Evolutionary conservation across 2,329 filamentous ascomycete species (phyloP), one percentile per base, ranked within the genome.

Genomic region (Colletotrichum eremochloae): DNA sequence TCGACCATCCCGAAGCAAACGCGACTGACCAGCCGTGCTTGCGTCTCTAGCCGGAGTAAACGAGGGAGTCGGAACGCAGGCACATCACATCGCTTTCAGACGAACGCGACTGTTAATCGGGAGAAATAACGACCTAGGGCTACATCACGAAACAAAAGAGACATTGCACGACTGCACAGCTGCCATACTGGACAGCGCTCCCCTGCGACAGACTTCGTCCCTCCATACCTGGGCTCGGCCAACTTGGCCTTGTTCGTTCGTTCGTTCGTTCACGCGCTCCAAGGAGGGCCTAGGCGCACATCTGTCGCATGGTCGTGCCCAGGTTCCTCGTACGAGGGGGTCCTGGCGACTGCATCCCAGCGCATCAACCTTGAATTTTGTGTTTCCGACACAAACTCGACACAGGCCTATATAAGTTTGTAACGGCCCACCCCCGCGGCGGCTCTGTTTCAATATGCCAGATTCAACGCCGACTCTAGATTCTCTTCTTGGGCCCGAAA

Each of bases 331-430:
- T 57, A 61, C 60, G 70, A 61, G 66, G 70, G 48, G 70, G 70
- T 61, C 70, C 70, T 62, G 67, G 70, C 70, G 70, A 5, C 60
- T 15, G 66, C 70, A 69, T 64, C 69, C 69, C 66, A 69, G 69
- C 69, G 58, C 69, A 70, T 70, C 70, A 56, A 65, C 66, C 55
- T 72, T 72, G 64, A 48, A 29, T 65, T 61, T 64, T 55, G 12
- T 42, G 29, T n/a, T 48, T 72, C 61, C 66, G 60, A 72, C 60
- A 46, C 55, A 65, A 42, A 36, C 44, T 61, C 60, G 31, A 61
- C 68, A 29, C 60, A 38, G 36, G 53, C 44, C 70, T 70, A 72
- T 72, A 72, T 72, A 72, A 72, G 40, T 67, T 70, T 65, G 66
- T 69, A 53, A 40, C 44, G n/a, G 48, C n/a, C 55, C 53, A 33